These are phyloP conservation scores for Solanum tarijense DNA, from an alignment of 257 asterid species.

Conservation along the genomic window DNA sequence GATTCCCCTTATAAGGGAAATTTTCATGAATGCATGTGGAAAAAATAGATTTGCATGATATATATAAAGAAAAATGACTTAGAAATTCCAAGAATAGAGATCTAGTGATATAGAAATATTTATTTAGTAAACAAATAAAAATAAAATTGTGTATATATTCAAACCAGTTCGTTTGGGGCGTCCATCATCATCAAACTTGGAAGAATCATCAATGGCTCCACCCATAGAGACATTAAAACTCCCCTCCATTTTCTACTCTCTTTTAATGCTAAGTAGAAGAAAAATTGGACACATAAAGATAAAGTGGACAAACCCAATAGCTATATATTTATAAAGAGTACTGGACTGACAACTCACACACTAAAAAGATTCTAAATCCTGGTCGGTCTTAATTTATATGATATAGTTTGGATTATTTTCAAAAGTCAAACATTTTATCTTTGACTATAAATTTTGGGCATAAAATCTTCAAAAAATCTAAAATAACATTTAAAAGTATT, in stretches of 20 bases:
- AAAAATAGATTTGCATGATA: neutral
- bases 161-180: slow-evolving; percentile 28
- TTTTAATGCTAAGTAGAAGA: neutral
- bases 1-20: neutral
- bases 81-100: neutral
- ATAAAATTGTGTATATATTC: neutral
- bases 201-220: slow-evolving; percentile 6
- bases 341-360: neutral
- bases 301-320: neutral
- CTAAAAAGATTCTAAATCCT: neutral
- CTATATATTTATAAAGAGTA: neutral
- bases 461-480: too few species aligned
- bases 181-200: slow-evolving; percentile 28
- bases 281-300: neutral
- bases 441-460: too few species aligned
- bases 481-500: too few species aligned
- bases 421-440: neutral
- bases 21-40: neutral
- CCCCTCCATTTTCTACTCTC: neutral
- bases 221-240: slow-evolving; percentile 8
- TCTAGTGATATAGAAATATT: neutral
- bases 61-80: neutral
- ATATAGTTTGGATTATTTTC: too few species aligned
- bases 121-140: too few species aligned
- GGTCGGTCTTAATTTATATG: neutral